Conservation (phyloP, 2,329 filamentous ascomycete genomes). For the Xylaria sp. region DNA sequence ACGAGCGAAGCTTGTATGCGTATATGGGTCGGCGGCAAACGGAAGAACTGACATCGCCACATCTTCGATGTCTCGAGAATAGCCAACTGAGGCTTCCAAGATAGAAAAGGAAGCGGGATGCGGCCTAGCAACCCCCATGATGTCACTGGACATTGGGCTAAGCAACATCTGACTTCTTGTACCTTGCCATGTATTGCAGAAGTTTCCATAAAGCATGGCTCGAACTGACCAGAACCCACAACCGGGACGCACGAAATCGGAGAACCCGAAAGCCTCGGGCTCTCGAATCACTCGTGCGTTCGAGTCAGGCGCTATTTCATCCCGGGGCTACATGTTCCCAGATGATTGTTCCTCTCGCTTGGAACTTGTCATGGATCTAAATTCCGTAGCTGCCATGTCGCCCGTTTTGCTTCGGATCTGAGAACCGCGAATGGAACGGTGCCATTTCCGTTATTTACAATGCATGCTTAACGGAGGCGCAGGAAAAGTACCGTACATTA, state of each 20-base stretch:
- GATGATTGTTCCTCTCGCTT: neutral
- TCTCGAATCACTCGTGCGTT: neutral
- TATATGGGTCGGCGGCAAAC: conserved; percentile 5
- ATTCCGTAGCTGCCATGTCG: neutral
- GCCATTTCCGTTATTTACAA: neutral
- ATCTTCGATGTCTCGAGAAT: neutral
- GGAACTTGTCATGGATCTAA: neutral
- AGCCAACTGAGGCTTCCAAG: neutral
- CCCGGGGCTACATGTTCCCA: conserved; percentile 9
- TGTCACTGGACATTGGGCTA: conserved; percentile 28
- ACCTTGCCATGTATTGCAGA: conserved; percentile 14
- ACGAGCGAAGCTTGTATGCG: conserved; percentile 1
- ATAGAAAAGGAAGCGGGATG: conserved; percentile 7
- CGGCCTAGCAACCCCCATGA: conserved; percentile 3
- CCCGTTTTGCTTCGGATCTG: neutral
- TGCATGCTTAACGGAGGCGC: conserved; percentile 14
- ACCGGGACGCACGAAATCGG: conserved; percentile 12
- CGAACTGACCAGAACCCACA: neutral
- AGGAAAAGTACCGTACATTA: conserved; percentile 33
- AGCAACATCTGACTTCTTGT: neutral
- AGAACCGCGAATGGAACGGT: conserved; percentile 11
- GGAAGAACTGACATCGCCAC: conserved; percentile 1
- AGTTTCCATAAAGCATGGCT: neutral
- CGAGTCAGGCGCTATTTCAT: neutral
- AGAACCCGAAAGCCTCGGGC: conserved; percentile 15